Evolutionary conservation across 805 yeast genomes (phyloP), one percentile per base, ranked within the genome.

Genomic region (Pichia membranifaciens): DNA sequence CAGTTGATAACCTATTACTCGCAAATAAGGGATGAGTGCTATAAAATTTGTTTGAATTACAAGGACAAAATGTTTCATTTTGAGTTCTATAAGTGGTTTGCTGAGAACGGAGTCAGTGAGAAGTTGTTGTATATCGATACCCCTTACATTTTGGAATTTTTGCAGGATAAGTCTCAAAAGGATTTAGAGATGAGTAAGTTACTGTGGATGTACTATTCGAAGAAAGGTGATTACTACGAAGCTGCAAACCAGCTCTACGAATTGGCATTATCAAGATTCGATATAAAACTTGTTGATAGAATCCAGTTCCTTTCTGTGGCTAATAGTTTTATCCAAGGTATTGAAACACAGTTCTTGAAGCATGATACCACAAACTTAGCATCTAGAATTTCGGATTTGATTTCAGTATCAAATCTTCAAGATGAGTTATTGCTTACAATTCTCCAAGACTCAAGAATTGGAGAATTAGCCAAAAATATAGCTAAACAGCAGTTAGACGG

Each of bases 61-160:
- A 73, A 77, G 39, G 98, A 93, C 61, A 86, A 83, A 58, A 64
- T 81, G n/a, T 93, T 93, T 74, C 99, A 93, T 54, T 88, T 82
- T 66, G 86, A 87, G 53, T 77, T 93, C 54, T 93, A 93, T 64
- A 91, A 87, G 62, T 93, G 98, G 97, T 82, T 88, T 56, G 82
- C 88, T 31, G 67, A 73, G 38, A 87, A 86, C 58, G 90, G 87
- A 4, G 76, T 81, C 25, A 82, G 87, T 51, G 93, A 84, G 47
- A 78, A 86, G 51, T 69, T 93, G 38, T 71, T 91, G 50, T 87
- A 84, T 41, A 75, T 91, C 48, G 85, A 87, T 45, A 87, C 97
- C 0, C 86, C 90, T 12, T 91, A 72, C 58, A 79, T 93, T 34
- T 71, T 87, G 50, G 80, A 84, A 23, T 93, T 86, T 57, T 74